These are phyloP conservation scores for Cruciata laevipes DNA, from an alignment of 257 asterid genomes.

Conservation along the genomic window DNA sequence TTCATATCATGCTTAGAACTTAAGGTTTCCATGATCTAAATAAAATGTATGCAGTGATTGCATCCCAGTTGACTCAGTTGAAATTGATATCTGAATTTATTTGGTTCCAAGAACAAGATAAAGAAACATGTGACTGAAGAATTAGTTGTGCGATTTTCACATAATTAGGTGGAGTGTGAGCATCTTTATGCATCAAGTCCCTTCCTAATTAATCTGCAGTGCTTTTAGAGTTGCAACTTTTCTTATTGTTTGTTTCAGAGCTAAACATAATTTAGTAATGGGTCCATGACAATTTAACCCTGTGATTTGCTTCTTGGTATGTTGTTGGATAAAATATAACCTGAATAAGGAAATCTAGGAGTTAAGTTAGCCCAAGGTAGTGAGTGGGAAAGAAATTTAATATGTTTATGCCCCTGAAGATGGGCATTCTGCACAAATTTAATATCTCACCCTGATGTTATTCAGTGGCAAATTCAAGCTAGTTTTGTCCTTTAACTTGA, in stretches of 20 bases:
- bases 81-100: not conserved
- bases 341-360: too few species aligned
- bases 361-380: not conserved
- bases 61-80: not conserved
- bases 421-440: not conserved
- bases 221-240: too few species aligned
- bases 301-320: not conserved
- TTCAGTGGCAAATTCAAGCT: too few species aligned
- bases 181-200: not conserved
- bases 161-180: not conserved
- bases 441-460: too few species aligned
- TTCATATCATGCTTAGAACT: not conserved
- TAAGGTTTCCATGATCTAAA: not conserved
- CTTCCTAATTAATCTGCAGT: not conserved
- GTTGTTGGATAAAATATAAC: not conserved
- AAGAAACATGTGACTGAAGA: not conserved
- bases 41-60: not conserved
- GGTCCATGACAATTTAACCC: not conserved
- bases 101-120: not conserved
- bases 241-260: not conserved
- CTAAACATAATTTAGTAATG: not conserved
- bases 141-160: not conserved
- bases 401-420: not conserved
- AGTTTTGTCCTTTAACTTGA: too few species aligned
- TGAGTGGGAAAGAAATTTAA: not conserved